These are phyloP conservation scores for Lentinula sp. DNA, from an alignment of 768 basidiomycete species.

Conservation along the genomic window DNA sequence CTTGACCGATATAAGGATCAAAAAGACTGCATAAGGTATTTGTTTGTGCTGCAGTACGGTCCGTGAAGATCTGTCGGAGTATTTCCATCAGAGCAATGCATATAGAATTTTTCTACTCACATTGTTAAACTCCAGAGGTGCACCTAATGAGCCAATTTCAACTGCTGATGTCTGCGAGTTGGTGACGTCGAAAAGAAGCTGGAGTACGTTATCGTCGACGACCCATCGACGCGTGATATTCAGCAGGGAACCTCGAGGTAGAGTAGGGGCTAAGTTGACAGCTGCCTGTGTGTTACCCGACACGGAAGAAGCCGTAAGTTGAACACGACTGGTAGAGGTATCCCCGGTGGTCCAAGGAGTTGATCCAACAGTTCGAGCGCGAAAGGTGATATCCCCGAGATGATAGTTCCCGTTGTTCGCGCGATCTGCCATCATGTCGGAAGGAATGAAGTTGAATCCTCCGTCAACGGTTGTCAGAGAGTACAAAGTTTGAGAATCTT, in stretches of 20 bases:
- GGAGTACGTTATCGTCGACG: constrained; percentile 29
- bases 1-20: constrained; percentile 53
- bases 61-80: constrained; percentile 43
- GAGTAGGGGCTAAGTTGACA: constrained; percentile 42
- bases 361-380: constrained; percentile 39
- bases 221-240: constrained; percentile 51
- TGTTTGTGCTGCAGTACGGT: constrained; percentile 42
- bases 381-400: constrained; percentile 50
- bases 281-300: constrained; percentile 43
- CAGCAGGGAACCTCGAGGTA: constrained; percentile 37
- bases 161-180: constrained; percentile 41
- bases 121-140: constrained; percentile 52
- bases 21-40: constrained; percentile 49
- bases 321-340: constrained; percentile 33
- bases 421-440: constrained; percentile 43
- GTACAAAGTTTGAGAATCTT: constrained; percentile 51
- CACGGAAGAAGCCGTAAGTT: constrained; percentile 28
- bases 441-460: constrained; percentile 44
- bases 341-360: constrained; percentile 42
- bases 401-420: constrained; percentile 46
- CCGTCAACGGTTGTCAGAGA: constrained; percentile 34
- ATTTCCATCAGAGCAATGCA: background rate
- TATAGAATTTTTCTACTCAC: constrained; percentile 20
- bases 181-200: constrained; percentile 45
- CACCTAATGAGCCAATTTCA: constrained; percentile 49